Evolutionary conservation across 1,284 basidiomycete species (phyloP).

Genomic region (Meripilus lineatus): DNA sequence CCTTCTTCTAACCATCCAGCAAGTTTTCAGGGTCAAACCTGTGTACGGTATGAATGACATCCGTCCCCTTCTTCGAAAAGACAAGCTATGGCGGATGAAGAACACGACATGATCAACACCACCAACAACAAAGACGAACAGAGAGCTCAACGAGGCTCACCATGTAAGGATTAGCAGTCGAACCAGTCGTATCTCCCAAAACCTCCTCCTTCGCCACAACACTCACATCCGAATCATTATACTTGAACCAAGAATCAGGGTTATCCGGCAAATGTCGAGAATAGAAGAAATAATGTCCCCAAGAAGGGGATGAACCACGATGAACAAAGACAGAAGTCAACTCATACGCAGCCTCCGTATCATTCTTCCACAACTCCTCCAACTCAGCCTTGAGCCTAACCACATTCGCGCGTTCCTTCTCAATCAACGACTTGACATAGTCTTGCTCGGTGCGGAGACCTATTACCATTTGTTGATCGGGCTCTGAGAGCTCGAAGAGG

Average conservation of each 20-base stretch:
- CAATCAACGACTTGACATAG: conserved; percentile 56
- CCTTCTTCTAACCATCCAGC: too few relatives aligned
- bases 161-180: conserved; percentile 79
- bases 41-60: conserved; percentile 75
- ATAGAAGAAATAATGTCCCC: conserved; percentile 89
- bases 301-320: conserved; percentile 78
- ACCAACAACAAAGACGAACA: not conserved
- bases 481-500: conserved; percentile 34
- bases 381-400: conserved; percentile 62
- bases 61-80: conserved; percentile 69
- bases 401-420: conserved; percentile 50
- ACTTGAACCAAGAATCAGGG: conserved; percentile 90
- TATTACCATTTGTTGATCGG: conserved; percentile 50
- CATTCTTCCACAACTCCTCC: conserved; percentile 75
- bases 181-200: conserved; percentile 74
- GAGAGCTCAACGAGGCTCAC: conserved; percentile 47
- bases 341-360: conserved; percentile 74
- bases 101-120: too few relatives aligned
- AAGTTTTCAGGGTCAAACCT: conserved; percentile 37
- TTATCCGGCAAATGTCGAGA: conserved; percentile 74
- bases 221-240: conserved; percentile 84
- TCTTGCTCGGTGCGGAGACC: conserved; percentile 50
- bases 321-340: conserved; percentile 96
- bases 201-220: conserved; percentile 73
- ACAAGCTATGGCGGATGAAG: conserved; percentile 53